Evolutionary conservation across 441 rosid species (phyloP).

Genomic region (Arabidopsis lyrata): DNA sequence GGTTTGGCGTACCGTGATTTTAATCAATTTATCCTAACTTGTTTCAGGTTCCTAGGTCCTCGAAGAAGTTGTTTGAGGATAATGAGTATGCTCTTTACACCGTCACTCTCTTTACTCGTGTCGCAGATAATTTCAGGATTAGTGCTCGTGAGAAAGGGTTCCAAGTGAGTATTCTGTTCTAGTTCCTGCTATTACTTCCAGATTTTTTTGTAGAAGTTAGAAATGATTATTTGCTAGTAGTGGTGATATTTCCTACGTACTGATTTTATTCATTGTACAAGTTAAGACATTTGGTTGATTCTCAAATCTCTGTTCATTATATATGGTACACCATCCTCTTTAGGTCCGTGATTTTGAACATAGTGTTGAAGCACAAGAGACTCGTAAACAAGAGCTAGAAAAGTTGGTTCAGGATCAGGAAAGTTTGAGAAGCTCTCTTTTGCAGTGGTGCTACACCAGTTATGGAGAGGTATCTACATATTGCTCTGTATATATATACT

Average conservation of each 20-base stretch:
- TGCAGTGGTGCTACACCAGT: conserved; percentile 98
- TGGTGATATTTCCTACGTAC: conserved; percentile 6
- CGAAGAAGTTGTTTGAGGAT: conserved; percentile 88
- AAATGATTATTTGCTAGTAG: conserved; percentile 13
- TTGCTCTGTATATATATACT: not conserved
- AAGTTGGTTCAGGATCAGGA: conserved; percentile 83
- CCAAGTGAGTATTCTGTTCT: conserved; percentile 69
- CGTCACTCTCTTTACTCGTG: conserved; percentile 83
- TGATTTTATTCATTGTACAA: conserved; percentile 12
- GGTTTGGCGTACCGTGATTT: not conserved
- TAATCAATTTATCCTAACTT: conserved; percentile 1
- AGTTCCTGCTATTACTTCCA: conserved; percentile 12
- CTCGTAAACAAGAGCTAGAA: conserved; percentile 85
- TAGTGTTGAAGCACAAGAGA: conserved; percentile 88
- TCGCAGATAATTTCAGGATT: conserved; percentile 87
- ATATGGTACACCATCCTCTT: conserved; percentile 19
- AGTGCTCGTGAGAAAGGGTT: conserved; percentile 83
- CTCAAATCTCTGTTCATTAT: conserved; percentile 7
- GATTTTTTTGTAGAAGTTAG: not conserved
- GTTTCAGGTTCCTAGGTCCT: conserved; percentile 92
- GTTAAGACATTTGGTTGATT: conserved; percentile 20
- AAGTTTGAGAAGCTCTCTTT: conserved; percentile 81
- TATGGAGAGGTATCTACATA: conserved; percentile 83
- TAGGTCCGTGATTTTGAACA: conserved; percentile 96
- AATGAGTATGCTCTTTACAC: conserved; percentile 97